These are phyloP conservation scores for Macroventuria anomochaeta DNA, from an alignment of 2,329 filamentous ascomycete species.

Conservation along the genomic window DNA sequence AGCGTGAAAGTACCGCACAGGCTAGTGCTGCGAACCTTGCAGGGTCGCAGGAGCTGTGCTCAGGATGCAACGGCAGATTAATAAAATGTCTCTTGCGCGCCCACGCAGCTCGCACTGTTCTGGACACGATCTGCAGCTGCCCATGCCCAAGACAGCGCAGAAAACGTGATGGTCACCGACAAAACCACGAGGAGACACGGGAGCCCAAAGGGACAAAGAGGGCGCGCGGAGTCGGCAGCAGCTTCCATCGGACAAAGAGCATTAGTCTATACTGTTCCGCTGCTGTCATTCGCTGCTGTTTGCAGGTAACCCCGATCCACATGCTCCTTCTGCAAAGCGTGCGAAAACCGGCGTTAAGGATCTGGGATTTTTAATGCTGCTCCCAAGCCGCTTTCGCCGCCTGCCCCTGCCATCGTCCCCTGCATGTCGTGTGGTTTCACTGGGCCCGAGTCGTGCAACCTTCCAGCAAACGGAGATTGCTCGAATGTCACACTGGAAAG, in stretches of 20 bases:
- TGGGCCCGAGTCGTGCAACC: constrained; percentile 9
- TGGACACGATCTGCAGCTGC: constrained; percentile 18
- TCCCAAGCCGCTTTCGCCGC: constrained; percentile 2
- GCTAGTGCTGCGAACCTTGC: constrained; percentile 14
- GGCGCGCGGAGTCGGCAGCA: constrained; percentile 6
- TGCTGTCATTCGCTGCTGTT: constrained; percentile 8
- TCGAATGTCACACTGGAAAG: constrained; percentile 1
- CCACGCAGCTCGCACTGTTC: constrained; percentile 11
- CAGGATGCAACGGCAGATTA: constrained; percentile 8
- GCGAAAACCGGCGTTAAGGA: constrained; percentile 12
- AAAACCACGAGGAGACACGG: constrained; percentile 8
- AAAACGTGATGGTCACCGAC: constrained; percentile 11
- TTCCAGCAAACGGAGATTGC: constrained; percentile 13
- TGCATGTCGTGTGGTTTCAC: constrained; percentile 13
- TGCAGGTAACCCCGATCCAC: constrained; percentile 8
- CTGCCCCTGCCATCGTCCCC: constrained; percentile 8
- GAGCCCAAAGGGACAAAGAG: background rate
- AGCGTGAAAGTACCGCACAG: constrained; percentile 1
- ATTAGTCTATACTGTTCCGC: constrained; percentile 1
- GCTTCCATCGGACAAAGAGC: constrained; percentile 2
- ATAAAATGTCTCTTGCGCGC: constrained; percentile 14
- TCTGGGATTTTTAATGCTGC: constrained; percentile 4
- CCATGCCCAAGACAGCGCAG: constrained; percentile 10
- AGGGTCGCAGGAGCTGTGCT: constrained; percentile 2
- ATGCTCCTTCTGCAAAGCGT: constrained; percentile 16